Conservation (phyloP, 768 basidiomycete species). For the Paxillus involutus region DNA sequence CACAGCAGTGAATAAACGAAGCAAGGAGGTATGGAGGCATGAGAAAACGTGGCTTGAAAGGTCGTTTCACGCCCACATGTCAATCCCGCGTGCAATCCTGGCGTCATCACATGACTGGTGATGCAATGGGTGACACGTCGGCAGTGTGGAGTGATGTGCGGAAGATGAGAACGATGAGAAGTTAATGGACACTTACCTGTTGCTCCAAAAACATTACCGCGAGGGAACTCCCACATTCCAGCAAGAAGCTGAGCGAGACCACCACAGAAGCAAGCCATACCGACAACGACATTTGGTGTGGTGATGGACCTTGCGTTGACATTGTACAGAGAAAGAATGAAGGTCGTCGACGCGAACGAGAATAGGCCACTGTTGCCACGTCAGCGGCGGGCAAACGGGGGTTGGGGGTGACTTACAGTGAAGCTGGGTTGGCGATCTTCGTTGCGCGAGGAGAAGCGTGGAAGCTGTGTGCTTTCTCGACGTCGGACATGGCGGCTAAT, state of each 20-base stretch:
- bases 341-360: slow-evolving; percentile 81
- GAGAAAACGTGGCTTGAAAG: background rate
- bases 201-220: slow-evolving; percentile 69
- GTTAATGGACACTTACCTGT: slow-evolving; percentile 49
- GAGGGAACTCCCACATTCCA: slow-evolving; percentile 85
- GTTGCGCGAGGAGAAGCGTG: slow-evolving; percentile 28
- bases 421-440: slow-evolving; percentile 54
- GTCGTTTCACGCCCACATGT: too few relatives aligned
- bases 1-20: background rate
- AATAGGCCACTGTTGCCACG: slow-evolving; percentile 59
- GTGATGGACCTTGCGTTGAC: slow-evolving; percentile 51
- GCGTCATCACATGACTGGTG: background rate
- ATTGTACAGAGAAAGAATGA: slow-evolving; percentile 79
- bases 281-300: slow-evolving; percentile 71
- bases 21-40: background rate
- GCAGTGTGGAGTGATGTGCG: background rate
- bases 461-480: slow-evolving; percentile 30
- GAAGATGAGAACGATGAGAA: too few relatives aligned
- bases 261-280: slow-evolving; percentile 84
- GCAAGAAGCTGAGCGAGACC: slow-evolving; percentile 85
- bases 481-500: slow-evolving; percentile 32
- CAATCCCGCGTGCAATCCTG: background rate
- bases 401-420: slow-evolving; percentile 26
- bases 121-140: too few relatives aligned
- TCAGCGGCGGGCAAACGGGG: background rate